Base-by-base conservation (phyloP, 2,329 filamentous ascomycete species). In the Penicillium digitatum region DNA sequence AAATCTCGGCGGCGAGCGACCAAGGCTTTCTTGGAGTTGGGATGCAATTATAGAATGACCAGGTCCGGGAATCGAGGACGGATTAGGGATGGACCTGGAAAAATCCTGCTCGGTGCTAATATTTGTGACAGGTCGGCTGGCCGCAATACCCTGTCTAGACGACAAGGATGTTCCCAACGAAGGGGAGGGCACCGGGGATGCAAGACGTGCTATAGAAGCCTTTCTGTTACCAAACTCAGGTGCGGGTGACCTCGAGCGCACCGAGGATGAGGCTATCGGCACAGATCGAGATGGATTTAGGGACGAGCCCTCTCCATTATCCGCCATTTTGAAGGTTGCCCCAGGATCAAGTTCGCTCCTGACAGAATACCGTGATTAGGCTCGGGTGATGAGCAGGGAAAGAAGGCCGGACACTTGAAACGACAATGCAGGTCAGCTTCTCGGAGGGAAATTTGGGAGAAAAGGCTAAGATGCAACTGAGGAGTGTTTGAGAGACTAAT, bases 21-120 rank as follows among this genome's bases (percentile, higher is more conserved):
- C 87, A 35, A 88, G 76, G 11, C 87, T 88, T 64, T 87, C 86
- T 57, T 88, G 88, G 60, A 96, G 78, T n/a, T 90, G 93, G 26
- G 89, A 89, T 34, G 93, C 91, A 52, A 97, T 82, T 57, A 91
- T 92, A 26, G 93, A 96, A 46, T 91, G 84, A 24, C 90, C 90
- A 7, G 90, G 91, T 0, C 90, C 90, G 7, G 87, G 83, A 8
- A 84, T 75, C 47, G 84, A 87, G 22, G 83, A 82, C 60, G 73
- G 73, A 61, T 76, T 78, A 57, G 73, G 83, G 50, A 82, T 81
- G 56, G 83, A 86, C 9, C 87, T 51, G 14, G 52, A 79, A 35
- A 95, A 80, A 26, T 74, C 66, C 35, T 89, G 87, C 37, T 85
- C 81, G 54, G 84, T 38, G 37, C 27, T 73, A 20, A 77, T 79